Evolutionary conservation across 345 rosid genomes (phyloP).

Genomic region (Punica granatum): DNA sequence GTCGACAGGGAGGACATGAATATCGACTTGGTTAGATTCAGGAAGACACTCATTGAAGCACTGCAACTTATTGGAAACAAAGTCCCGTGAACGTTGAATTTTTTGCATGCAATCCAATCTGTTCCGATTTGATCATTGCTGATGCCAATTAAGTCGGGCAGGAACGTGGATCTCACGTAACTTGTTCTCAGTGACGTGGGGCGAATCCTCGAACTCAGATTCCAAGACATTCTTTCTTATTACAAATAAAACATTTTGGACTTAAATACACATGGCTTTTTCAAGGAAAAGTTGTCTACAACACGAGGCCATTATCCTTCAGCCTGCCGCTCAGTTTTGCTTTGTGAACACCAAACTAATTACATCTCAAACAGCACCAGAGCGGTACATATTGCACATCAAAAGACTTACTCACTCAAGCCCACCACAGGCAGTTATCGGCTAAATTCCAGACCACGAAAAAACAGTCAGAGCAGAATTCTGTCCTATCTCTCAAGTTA

Average conservation of each 20-base stretch:
- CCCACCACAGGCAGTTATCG: not conserved
- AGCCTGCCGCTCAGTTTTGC: not conserved
- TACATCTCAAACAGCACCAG: not conserved
- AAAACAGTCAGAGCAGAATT: not conserved
- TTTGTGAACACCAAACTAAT: not conserved
- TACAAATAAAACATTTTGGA: not conserved
- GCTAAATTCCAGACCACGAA: not conserved
- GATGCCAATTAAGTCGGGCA: too few relatives aligned
- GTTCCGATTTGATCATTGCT: too few relatives aligned
- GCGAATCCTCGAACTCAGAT: too few relatives aligned
- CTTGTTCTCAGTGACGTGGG: too few relatives aligned
- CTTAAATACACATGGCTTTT: not conserved
- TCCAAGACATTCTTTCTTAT: too few relatives aligned
- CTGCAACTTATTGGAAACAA: constrained; percentile 8
- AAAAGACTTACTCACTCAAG: not conserved
- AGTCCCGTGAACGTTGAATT: not conserved
- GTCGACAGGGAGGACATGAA: constrained; percentile 26
- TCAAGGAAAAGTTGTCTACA: not conserved
- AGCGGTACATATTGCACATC: not conserved
- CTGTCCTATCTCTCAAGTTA: not conserved
- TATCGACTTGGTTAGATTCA: constrained; percentile 23
- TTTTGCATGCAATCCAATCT: too few relatives aligned
- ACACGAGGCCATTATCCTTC: not conserved
- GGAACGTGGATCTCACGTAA: too few relatives aligned
- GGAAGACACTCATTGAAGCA: constrained; percentile 24